Base-by-base conservation (phyloP, 2,329 filamentous ascomycete species). In the Sarocladiaceae sp. region DNA sequence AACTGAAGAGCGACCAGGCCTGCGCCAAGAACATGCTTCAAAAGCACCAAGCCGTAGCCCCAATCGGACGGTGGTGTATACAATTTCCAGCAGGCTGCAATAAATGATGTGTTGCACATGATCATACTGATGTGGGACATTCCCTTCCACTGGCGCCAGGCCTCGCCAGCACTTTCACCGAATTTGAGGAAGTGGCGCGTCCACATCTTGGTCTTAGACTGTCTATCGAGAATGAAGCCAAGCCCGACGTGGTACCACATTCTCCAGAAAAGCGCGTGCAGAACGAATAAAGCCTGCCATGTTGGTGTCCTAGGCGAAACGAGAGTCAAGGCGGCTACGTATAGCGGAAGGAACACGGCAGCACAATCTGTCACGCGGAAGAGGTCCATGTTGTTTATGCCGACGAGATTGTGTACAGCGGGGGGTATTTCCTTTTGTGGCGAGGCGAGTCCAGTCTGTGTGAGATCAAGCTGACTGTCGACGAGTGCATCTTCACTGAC, bases 181-280 rank as follows among this genome's bases (percentile, higher is more conserved):
- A 87, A 97, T 68, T 99, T 99, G 71, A 99, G 82, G 65, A 97
- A 99, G 73, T 99, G 94, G 23, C 94, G 84, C 15, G 93, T 97
- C 90, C 94, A 97, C 68, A 88, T 84, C 73, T 97, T 97, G 70
- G 86, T 83, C 62, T 87, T 86, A 18, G 93, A 97, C 69, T 99
- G 94, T 52, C 82, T 79, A 61, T 90, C 84, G 46, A 99, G 80
- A 55, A 97, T 84, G 60, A 89, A 79, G 40, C 93, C 94, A 23
- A 99, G 81, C 22, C 94, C 94, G 52, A 94, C 71, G 11, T 88
- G 89, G 66, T 94, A 97, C 93, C 94, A 97, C 13, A 96, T 66
- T 42, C 94, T 86, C 90, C 92, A 96, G 15, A 82, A 61, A 25
- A 89, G 70, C 3, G 94, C 94, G 66, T 95, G 90, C 23, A 83